Evolutionary conservation across 2,329 filamentous ascomycete species (phyloP).

Genomic region (Parascedosporium putredinis): DNA sequence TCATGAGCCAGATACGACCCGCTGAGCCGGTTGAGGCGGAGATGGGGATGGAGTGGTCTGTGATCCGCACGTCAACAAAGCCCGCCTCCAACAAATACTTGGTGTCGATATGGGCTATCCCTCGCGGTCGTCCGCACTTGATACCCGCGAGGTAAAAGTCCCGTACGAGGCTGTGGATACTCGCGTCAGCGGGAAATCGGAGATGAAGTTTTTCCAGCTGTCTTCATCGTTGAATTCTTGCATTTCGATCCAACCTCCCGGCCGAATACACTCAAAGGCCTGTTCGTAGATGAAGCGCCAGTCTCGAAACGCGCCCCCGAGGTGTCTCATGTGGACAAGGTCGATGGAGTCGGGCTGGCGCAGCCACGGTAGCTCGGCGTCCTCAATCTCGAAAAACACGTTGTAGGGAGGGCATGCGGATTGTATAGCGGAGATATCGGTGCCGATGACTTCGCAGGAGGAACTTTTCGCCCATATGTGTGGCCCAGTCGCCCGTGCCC

Average conservation of each 20-base stretch:
- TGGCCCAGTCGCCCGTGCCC: conserved; percentile 43
- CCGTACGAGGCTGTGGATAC: conserved; percentile 29
- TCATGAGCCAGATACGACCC: conserved; percentile 44
- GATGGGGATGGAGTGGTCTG: conserved; percentile 38
- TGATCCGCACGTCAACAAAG: conserved; percentile 39
- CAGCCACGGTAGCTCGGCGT: conserved; percentile 49
- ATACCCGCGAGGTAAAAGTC: conserved; percentile 34
- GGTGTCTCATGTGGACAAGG: conserved; percentile 44
- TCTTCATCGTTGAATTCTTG: conserved; percentile 41
- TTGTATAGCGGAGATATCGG: conserved; percentile 46
- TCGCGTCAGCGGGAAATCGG: conserved; percentile 32
- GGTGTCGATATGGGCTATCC: conserved; percentile 34
- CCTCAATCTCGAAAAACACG: conserved; percentile 49
- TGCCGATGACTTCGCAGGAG: conserved; percentile 47
- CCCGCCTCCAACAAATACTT: conserved; percentile 34
- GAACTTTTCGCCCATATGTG: conserved; percentile 42
- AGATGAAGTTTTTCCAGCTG: conserved; percentile 16
- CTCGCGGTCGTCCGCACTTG: conserved; percentile 33
- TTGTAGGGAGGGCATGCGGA: conserved; percentile 49
- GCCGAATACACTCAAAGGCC: conserved; percentile 40
- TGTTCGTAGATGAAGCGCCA: conserved; percentile 45
- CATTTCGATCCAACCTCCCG: conserved; percentile 47
- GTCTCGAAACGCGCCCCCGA: conserved; percentile 45
- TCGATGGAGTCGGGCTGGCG: conserved; percentile 41
- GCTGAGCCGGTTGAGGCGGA: conserved; percentile 32